Evolutionary conservation across 1,284 basidiomycete species (phyloP), one percentile per base, ranked within the genome.

Genomic region (Schizophyllum amplum): DNA sequence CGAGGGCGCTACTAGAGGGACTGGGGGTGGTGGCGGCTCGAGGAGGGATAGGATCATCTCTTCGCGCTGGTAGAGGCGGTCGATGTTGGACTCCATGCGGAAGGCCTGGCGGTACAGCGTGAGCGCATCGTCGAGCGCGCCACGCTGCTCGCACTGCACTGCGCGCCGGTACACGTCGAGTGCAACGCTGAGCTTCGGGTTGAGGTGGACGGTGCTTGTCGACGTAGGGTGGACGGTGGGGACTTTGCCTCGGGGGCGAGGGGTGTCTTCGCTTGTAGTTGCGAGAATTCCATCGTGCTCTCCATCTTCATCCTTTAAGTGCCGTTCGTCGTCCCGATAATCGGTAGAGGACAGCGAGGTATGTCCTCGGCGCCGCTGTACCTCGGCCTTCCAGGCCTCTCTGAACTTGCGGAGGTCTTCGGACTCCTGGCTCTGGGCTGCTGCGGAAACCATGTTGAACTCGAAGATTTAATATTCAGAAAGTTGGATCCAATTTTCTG

Each of bases 81-180:
- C 87, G 50, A 90, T 85, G 59, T 86, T 73, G 22, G 83, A 68
- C 56, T 93, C 82, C 66, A 88, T 72, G 57, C 85, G 81, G 69
- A 94, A 94, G 1, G 91, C 90, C 55, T 81, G 80, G 11, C 89
- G 81, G 65, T 95, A 95, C 2, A 92, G 71, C 23, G 70, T 67
- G 5, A 93, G 69, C 6, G 92, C 92, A 27, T 86, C 82, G 62
- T 91, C 86, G 47, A 92, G 75, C 59, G 87, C 75, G 47, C 91
- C 84, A 46, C 72, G 71, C 66, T 90, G 86, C 69, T 95, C 92
- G 56, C 80, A 75, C 53, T 82, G 75, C 24, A 92, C 79, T 4
- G 92, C 92, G 33, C 72, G 75, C 21, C 79, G 71, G 67, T 94
- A 95, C 6, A 85, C 65, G 17, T 78, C 78, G 42, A 92, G 72